A percentile compares a stretch with the other conserved stretches of the same genome.
Conservation (phyloP, 2,329 filamentous ascomycete genomes). For the Colletotrichum sp. region DNA sequence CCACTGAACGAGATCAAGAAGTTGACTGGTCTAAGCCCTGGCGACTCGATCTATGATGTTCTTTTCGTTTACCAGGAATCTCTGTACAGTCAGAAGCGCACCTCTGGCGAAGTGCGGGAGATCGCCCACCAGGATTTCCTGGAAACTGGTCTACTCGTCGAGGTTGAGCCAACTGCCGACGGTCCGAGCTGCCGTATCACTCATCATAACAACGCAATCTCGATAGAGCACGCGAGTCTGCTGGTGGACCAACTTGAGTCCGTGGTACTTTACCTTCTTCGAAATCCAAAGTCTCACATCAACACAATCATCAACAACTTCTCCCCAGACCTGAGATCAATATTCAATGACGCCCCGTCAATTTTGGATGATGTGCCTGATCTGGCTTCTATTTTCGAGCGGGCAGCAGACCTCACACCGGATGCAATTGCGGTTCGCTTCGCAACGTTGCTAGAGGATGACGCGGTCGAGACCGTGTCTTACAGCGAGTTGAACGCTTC, state of each 20-base stretch:
- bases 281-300: background rate
- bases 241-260: conserved; percentile 67
- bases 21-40: conserved; percentile 57
- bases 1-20: conserved; percentile 74
- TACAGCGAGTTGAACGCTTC: conserved; percentile 68
- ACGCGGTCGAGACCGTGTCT: conserved; percentile 52
- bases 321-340: conserved; percentile 45
- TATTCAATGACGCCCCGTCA: conserved; percentile 48
- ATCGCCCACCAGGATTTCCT: conserved; percentile 71
- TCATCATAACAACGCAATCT: conserved; percentile 53
- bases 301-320: conserved; percentile 30
- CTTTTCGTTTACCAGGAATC: conserved; percentile 88
- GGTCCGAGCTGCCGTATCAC: conserved; percentile 51
- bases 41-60: conserved; percentile 72
- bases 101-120: conserved; percentile 50
- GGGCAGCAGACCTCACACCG: conserved; percentile 51
- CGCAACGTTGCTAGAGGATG: conserved; percentile 49
- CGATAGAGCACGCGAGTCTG: conserved; percentile 56
- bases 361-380: conserved; percentile 41
- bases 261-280: conserved; percentile 41
- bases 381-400: conserved; percentile 60
- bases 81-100: conserved; percentile 41
- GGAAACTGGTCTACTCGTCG: conserved; percentile 78
- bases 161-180: conserved; percentile 68
- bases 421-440: conserved; percentile 69